A percentile compares a stretch with the other conserved stretches of the same genome.
phyloP scores from a whole-genome alignment of 176 grass and related monocot genomes.

The Bothriochloa decipiens region DNA sequence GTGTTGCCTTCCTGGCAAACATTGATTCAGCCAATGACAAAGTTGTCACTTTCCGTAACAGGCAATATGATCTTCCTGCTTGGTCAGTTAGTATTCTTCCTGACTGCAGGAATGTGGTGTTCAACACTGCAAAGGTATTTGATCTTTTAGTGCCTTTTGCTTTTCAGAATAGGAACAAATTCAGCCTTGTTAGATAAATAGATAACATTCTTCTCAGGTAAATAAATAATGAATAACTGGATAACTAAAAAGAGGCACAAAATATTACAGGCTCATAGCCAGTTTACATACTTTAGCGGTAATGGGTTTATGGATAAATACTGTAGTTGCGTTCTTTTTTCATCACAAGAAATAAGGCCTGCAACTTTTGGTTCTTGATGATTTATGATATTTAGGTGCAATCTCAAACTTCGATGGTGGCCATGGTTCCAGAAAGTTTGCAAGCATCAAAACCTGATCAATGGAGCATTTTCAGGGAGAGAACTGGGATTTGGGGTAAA shows the following conservation, averaged over 20 bases:
- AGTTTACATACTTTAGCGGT: background rate
- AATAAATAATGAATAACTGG: constrained; percentile 25
- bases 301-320: background rate
- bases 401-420: constrained; percentile 67
- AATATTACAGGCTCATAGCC: background rate
- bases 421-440: constrained; percentile 72
- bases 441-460: constrained; percentile 44
- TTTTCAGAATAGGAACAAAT: constrained; percentile 21
- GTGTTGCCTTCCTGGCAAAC: constrained; percentile 87
- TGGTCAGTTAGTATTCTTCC: constrained; percentile 99
- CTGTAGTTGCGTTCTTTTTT: background rate
- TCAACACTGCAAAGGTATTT: constrained; percentile 92
- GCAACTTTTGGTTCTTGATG: background rate
- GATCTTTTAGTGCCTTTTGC: background rate
- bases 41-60: constrained; percentile 69
- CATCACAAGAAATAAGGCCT: background rate
- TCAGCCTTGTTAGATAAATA: background rate
- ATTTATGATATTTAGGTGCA: constrained; percentile 57
- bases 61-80: constrained; percentile 79
- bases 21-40: constrained; percentile 73
- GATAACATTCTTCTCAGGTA: constrained; percentile 1
- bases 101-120: constrained; percentile 93
- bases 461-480: constrained; percentile 82
- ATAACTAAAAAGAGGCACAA: background rate
- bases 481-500: constrained; percentile 73